Evolutionary conservation across 2,329 filamentous ascomycete species (phyloP), one percentile per base, ranked within the genome.

Genomic region (Fusarium sp.): DNA sequence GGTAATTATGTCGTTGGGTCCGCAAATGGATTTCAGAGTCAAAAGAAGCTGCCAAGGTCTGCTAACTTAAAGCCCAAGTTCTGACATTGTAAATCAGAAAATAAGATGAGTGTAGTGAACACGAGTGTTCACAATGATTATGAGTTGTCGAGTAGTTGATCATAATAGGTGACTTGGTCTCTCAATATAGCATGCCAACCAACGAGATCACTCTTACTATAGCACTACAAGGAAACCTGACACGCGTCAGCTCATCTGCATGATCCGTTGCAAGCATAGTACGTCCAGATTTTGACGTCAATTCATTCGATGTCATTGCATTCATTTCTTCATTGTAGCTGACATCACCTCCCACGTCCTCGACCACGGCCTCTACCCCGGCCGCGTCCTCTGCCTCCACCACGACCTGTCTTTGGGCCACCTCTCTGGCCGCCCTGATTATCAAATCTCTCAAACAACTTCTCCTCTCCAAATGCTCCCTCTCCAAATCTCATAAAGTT

Each of bases 401-500:
- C 81, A 18, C 86, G 79, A n/a, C 86, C 81, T 14, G 81, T 84
- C 72, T 82, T 78, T n/a, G 80, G 82, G 30, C 82, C 81, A 26
- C 82, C 81, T 50, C 83, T 81, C 38, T 79, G 80, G 14, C 82
- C 81, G 48, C 80, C 78, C 59, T 78, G 82, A 68, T 77, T 84
- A 73, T 79, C 86, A 72, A 87, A 87, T 57, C 89, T 83, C 78
- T 91, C 89, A 77, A 90, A 94, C 41, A 97, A 78, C 80, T 84
- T 90, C 81, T 97, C 94, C 70, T 90, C 88, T 1, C 87, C 91
- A 82, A 98, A 98, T 2, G 91, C 91, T 16, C 91, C 91, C 84
- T 98, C 95, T 3, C 89, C 90, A 65, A 98, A 87, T 30, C 93
- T 86, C 77, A 98, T 86, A 79, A 95, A 98, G 80, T 95, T 98